Evolutionary conservation across 108 stramenopile genomes (phyloP), one percentile per base, ranked within the genome.

Genomic region (Skeletonema tropicum): DNA sequence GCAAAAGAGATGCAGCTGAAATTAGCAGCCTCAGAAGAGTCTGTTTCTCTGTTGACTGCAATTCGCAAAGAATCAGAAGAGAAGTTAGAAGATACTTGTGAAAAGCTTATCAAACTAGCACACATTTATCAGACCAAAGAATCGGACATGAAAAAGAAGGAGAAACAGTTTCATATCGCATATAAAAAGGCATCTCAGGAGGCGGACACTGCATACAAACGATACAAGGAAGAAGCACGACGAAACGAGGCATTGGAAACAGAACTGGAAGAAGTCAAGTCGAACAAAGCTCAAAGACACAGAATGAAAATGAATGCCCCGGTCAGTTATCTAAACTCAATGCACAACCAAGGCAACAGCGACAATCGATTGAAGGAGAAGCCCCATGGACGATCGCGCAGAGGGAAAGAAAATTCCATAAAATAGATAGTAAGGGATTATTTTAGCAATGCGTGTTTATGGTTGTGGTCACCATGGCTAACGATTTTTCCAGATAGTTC

Each of bases 271-370:
- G 65, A 66, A 57, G 39, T 71, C 12, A 71, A 75, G 57, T 70
- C 69, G 21, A 67, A 67, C 63, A 66, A 66, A 31, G 74, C 74
- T 17, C 74, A 82, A 12, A 48, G 71, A 5, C 74, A 82, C 61
- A 69, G 80, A 12, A 69, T 70, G 55, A 45, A 70, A 33, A 82
- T 67, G 29, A 85, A 77, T 64, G 83, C 80, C 1, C 88, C 88
- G 4, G 82, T 87, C 32, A 79, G 86, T 0, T 91, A 91, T 65
- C 73, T 91, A 0, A 91, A 91, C 38, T 86, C 87, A 48, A 39
- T 62, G 32, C 63, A 42, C 35, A 45, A 19, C 15, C 7, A 23
- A 57, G 29, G 19, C 3, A 64, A 31, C 25, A 45, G 13, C 21
- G 49, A 23, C 17, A 25, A 0, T 52, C 32, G n/a, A n/a, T n/a